Percentiles rank a stretch among this genome's conserved stretches.
phyloP scores from a whole-genome alignment of 148 eudicot species.

The Arctostaphylos glauca region DNA sequence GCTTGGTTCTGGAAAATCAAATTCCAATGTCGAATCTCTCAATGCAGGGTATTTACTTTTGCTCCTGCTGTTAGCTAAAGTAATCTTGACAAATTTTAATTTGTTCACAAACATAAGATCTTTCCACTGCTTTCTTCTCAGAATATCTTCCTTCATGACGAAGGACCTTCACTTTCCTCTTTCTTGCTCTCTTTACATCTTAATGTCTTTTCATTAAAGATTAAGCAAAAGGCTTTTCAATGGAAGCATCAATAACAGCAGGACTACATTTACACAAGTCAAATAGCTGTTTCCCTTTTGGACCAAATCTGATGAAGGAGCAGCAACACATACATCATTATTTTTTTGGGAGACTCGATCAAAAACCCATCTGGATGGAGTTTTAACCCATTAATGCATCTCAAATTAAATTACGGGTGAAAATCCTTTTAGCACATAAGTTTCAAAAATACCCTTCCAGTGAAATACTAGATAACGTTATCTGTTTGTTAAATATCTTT shows the following conservation, averaged over 20 bases:
- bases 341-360: no score
- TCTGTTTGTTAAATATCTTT: no score
- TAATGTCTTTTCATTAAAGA: slow-evolving; percentile 12
- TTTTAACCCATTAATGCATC: no score
- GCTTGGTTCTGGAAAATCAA: slow-evolving; percentile 82
- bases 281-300: not conserved
- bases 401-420: no score
- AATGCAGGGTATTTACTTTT: slow-evolving; percentile 33
- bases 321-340: slow-evolving; percentile 5
- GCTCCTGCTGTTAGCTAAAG: slow-evolving; percentile 20
- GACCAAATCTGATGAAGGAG: not conserved
- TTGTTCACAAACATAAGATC: slow-evolving; percentile 19
- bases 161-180: slow-evolving; percentile 14
- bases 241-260: slow-evolving; percentile 6
- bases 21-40: slow-evolving; percentile 80
- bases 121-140: slow-evolving; percentile 18
- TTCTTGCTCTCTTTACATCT: slow-evolving; percentile 7
- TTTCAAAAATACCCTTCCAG: no score
- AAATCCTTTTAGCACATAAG: no score
- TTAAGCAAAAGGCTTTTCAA: slow-evolving; percentile 14
- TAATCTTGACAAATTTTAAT: slow-evolving; percentile 13
- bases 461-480: no score
- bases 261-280: no score
- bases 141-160: slow-evolving; percentile 5
- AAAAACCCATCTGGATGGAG: no score